Percentiles rank a stretch among this genome's conserved stretches.
Conservation (phyloP, 2,329 filamentous ascomycete species). For the Sclerotinia borealis region DNA sequence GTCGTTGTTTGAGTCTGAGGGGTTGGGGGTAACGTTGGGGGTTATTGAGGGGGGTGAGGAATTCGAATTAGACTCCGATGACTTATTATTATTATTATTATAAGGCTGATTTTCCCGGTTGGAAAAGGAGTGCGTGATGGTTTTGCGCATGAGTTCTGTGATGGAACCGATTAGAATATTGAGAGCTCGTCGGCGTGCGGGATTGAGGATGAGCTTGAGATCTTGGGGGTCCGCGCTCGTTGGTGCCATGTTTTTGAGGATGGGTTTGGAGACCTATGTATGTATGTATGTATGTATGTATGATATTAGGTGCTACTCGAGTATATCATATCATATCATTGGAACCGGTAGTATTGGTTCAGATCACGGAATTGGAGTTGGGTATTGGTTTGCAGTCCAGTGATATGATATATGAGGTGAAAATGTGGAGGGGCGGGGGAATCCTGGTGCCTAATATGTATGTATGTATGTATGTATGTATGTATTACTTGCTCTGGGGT, state of each 20-base stretch:
- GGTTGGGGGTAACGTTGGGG: neutral
- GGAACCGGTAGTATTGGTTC: neutral
- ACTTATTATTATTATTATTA: slow-evolving; percentile 15
- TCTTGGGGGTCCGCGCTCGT: slow-evolving; percentile 24
- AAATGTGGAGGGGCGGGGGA: too few species aligned
- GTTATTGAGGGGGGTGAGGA: neutral
- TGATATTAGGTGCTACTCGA: too few species aligned
- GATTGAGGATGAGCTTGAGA: slow-evolving; percentile 44
- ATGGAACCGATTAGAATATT: slow-evolving; percentile 47
- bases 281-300: too few species aligned
- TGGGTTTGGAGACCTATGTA: neutral
- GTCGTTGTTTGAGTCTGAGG: neutral
- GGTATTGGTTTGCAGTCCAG: neutral
- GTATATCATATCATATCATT: too few species aligned
- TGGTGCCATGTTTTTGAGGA: slow-evolving; percentile 20
- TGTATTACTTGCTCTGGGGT: neutral
- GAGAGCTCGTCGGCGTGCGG: slow-evolving; percentile 45
- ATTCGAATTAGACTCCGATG: neutral
- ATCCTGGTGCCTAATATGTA: neutral
- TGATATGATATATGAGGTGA: neutral
- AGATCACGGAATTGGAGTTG: too few species aligned
- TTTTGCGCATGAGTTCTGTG: slow-evolving; percentile 47
- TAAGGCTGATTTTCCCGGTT: slow-evolving; percentile 19
- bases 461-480: too few species aligned
- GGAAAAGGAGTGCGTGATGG: slow-evolving; percentile 39